These are phyloP conservation scores for Obelidium mucronatum DNA, from an alignment of 192 early-diverging fungal genomes.

Conservation along the genomic window DNA sequence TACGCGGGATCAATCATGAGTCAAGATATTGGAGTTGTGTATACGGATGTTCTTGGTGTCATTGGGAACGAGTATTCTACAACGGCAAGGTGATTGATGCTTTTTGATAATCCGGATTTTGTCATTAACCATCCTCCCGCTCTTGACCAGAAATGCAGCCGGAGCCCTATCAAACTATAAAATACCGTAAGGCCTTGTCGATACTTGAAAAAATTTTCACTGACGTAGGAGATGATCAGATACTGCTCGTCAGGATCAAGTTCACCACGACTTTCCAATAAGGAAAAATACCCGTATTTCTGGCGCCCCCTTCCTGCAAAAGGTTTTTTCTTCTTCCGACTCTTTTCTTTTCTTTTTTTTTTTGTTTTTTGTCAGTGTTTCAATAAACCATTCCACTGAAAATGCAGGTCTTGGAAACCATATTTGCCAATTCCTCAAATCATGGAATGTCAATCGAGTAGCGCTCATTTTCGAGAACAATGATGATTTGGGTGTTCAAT, in stretches of 20 bases:
- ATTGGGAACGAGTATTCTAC: conserved; percentile 1
- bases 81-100: not conserved
- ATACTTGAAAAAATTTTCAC: too few relatives aligned
- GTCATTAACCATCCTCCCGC: too few relatives aligned
- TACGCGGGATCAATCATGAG: not conserved
- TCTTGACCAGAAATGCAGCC: not conserved
- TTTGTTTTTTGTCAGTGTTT: too few relatives aligned
- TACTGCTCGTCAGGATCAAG: not conserved
- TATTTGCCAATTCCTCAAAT: not conserved
- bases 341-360: too few relatives aligned
- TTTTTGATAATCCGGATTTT: too few relatives aligned
- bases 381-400: too few relatives aligned
- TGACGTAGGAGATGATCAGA: too few relatives aligned
- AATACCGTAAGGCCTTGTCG: too few relatives aligned
- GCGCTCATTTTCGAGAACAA: not conserved
- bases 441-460: not conserved
- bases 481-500: not conserved
- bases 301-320: not conserved
- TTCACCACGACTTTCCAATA: not conserved
- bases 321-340: too few relatives aligned
- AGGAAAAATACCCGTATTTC: not conserved
- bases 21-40: not conserved
- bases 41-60: not conserved
- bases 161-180: not conserved
- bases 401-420: not conserved